phyloP scores from a whole-genome alignment of 768 basidiomycete genomes.

The Tylopilus sp. region DNA sequence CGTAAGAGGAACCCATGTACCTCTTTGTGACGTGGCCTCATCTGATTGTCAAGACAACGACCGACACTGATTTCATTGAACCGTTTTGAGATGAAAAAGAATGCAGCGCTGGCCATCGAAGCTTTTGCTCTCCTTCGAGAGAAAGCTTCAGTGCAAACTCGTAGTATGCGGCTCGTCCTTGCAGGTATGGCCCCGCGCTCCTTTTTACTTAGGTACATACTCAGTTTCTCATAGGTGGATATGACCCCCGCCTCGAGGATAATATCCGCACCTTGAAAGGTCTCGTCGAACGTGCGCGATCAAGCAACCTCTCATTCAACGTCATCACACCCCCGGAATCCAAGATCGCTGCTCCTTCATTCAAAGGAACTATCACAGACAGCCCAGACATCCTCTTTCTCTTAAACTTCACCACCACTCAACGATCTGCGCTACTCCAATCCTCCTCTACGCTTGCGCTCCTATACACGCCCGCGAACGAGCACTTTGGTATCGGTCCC shows the following conservation, averaged over 20 bases:
- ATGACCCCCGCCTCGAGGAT: constrained; percentile 83
- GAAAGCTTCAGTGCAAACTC: constrained; percentile 19
- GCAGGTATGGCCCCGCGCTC: constrained; percentile 50
- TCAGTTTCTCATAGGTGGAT: constrained; percentile 60
- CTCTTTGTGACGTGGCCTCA: not conserved
- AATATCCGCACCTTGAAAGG: constrained; percentile 66
- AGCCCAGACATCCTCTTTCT: constrained; percentile 75
- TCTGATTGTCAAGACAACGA: constrained; percentile 40
- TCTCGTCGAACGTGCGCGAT: constrained; percentile 58
- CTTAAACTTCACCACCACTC: constrained; percentile 84
- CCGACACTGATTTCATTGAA: constrained; percentile 88
- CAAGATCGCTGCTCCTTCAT: constrained; percentile 37
- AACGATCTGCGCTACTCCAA: constrained; percentile 78
- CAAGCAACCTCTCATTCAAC: constrained; percentile 54
- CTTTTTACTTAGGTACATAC: not conserved
- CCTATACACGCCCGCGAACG: constrained; percentile 91
- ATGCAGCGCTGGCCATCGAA: constrained; percentile 73
- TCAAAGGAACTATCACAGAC: constrained; percentile 34
- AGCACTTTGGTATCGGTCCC: constrained; percentile 97
- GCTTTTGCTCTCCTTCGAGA: constrained; percentile 63
- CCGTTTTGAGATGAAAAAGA: constrained; percentile 96
- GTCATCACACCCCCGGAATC: constrained; percentile 50
- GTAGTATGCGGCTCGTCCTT: constrained; percentile 65
- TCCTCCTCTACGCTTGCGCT: constrained; percentile 65
- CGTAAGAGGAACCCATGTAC: constrained; percentile 42